A percentile compares a stretch with the other conserved stretches of the same genome.
Conservation (phyloP, 2,329 filamentous ascomycete species). For the Aureobasidium sp. region DNA sequence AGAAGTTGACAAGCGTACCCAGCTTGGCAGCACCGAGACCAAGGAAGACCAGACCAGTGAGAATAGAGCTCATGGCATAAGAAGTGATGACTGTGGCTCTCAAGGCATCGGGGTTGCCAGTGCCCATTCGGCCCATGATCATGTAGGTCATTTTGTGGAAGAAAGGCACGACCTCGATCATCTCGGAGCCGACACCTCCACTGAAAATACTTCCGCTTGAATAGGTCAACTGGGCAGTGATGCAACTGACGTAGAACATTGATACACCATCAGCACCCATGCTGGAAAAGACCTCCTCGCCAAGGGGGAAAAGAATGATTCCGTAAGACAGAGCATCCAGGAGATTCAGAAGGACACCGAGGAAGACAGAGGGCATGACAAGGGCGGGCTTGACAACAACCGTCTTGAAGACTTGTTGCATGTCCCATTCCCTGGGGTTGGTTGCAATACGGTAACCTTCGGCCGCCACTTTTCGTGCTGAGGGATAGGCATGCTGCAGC, state of each 20-base stretch:
- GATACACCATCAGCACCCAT: slow-evolving; percentile 92
- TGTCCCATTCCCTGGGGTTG: slow-evolving; percentile 66
- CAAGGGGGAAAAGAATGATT: slow-evolving; percentile 80
- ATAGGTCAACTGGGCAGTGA: slow-evolving; percentile 84
- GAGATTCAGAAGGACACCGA: slow-evolving; percentile 88
- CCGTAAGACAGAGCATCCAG: slow-evolving; percentile 89
- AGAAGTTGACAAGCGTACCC: slow-evolving; percentile 91
- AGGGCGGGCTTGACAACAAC: slow-evolving; percentile 59
- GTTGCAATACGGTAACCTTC: slow-evolving; percentile 28
- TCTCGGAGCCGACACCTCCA: slow-evolving; percentile 86
- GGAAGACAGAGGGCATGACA: slow-evolving; percentile 74
- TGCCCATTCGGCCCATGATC: slow-evolving; percentile 69
- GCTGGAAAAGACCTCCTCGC: slow-evolving; percentile 73
- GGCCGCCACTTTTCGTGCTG: slow-evolving; percentile 13
- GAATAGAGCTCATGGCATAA: slow-evolving; percentile 79
- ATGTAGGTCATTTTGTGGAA: slow-evolving; percentile 97
- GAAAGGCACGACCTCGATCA: slow-evolving; percentile 98
- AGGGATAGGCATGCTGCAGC: slow-evolving; percentile 22
- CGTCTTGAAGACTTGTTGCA: slow-evolving; percentile 53
- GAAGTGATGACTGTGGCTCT: slow-evolving; percentile 90
- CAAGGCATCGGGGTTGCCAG: slow-evolving; percentile 72
- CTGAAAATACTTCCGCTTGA: slow-evolving; percentile 83
- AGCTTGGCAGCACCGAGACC: slow-evolving; percentile 79
- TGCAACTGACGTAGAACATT: slow-evolving; percentile 98
- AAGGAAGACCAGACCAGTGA: slow-evolving; percentile 89